Evolutionary conservation across 2,329 filamentous ascomycete genomes (phyloP).

Genomic region (Botrytis elliptica): DNA sequence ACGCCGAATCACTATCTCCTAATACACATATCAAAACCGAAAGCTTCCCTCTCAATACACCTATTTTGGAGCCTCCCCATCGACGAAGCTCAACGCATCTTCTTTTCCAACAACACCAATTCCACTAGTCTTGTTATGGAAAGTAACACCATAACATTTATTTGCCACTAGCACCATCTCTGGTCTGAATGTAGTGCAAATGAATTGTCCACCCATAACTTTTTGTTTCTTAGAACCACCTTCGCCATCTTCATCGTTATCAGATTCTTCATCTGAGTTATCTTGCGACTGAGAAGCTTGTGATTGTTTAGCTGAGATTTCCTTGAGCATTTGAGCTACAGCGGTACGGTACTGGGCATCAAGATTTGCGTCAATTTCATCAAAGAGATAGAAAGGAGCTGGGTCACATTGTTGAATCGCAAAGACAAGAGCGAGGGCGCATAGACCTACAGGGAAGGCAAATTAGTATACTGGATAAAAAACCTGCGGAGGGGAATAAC

Average conservation of each 20-base stretch:
- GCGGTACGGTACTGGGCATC: constrained; percentile 97
- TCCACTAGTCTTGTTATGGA: constrained; percentile 87
- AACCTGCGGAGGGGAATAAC: constrained; percentile 35
- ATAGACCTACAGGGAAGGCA: constrained; percentile 62
- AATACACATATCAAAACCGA: neutral
- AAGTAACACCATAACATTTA: constrained; percentile 96
- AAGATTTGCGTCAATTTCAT: constrained; percentile 97
- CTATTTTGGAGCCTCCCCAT: constrained; percentile 61
- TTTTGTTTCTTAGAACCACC: constrained; percentile 28
- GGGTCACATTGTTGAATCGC: constrained; percentile 98
- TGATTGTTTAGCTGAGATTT: constrained; percentile 60
- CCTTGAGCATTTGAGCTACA: constrained; percentile 83
- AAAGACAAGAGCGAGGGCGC: constrained; percentile 95
- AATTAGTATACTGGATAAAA: constrained; percentile 23
- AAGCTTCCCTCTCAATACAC: neutral
- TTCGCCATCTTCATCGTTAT: constrained; percentile 39
- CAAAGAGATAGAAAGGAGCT: constrained; percentile 97
- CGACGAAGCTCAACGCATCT: constrained; percentile 89
- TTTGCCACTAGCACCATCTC: constrained; percentile 95
- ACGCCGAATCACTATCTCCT: neutral
- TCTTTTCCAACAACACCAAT: constrained; percentile 88
- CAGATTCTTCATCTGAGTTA: constrained; percentile 39
- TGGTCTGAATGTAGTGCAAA: constrained; percentile 96
- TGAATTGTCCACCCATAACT: constrained; percentile 70
- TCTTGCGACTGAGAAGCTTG: constrained; percentile 8